Conservation (phyloP, 345 rosid species). For the Erodium maritimum region DNA sequence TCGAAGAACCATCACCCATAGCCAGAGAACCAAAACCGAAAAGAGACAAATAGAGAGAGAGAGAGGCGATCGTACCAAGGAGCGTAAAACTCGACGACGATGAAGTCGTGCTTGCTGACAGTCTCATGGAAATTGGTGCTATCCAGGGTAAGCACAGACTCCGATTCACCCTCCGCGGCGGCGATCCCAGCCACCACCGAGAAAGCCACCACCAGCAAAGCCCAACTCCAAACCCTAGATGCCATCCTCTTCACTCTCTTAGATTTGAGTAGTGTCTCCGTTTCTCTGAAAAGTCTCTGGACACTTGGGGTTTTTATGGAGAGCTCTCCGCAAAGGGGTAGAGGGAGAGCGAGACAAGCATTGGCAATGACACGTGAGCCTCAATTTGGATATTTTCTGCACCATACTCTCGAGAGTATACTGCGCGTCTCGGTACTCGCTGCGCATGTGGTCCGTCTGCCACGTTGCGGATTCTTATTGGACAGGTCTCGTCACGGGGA, state of each 20-base stretch:
- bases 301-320: constrained; percentile 5
- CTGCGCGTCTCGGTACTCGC: not conserved
- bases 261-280: not conserved
- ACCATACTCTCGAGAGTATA: not conserved
- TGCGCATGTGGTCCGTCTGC: constrained; percentile 9
- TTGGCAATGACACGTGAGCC: constrained; percentile 11
- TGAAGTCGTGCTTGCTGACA: constrained; percentile 60
- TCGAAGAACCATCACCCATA: too few relatives aligned
- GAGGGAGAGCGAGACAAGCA: constrained; percentile 8
- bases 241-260: constrained; percentile 27
- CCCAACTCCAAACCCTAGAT: constrained; percentile 21
- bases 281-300: not conserved
- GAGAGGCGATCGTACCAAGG: constrained; percentile 46
- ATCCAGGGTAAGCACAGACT: constrained; percentile 75
- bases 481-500: constrained; percentile 15
- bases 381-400: too few relatives aligned
- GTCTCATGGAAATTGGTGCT: constrained; percentile 78
- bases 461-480: constrained; percentile 21
- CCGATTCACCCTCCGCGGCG: constrained; percentile 40
- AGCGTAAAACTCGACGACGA: constrained; percentile 96
- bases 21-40: not conserved
- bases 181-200: constrained; percentile 18
- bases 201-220: constrained; percentile 22
- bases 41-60: not conserved
- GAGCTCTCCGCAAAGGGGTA: constrained; percentile 2